Conservation (phyloP, 2,329 filamentous ascomycete species). For the Xylaria sp. region DNA sequence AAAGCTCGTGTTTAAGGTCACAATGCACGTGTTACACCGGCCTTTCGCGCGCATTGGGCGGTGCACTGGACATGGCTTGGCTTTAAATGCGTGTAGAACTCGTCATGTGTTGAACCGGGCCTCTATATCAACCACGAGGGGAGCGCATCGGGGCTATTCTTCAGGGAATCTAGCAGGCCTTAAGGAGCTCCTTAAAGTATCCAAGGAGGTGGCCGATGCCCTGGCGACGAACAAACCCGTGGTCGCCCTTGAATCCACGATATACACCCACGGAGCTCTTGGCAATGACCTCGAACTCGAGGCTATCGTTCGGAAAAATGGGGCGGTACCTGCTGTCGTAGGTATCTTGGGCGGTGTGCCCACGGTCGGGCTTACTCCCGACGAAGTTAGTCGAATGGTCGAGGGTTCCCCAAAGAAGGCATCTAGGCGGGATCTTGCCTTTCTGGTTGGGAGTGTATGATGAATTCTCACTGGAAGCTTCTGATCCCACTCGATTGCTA, state of each 20-base stretch:
- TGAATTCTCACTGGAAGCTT: neutral
- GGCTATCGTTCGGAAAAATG: slow-evolving; percentile 78
- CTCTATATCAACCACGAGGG: slow-evolving; percentile 27
- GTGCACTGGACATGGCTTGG: slow-evolving; percentile 10
- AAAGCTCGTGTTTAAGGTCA: neutral
- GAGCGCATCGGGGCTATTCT: slow-evolving; percentile 17
- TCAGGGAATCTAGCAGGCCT: slow-evolving; percentile 39
- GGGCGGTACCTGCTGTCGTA: slow-evolving; percentile 87
- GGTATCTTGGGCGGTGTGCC: slow-evolving; percentile 85
- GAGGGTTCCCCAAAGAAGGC: slow-evolving; percentile 76
- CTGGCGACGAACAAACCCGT: slow-evolving; percentile 77
- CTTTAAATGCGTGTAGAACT: neutral
- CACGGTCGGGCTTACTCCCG: slow-evolving; percentile 74
- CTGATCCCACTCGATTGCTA: slow-evolving; percentile 8
- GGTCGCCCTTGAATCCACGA: slow-evolving; percentile 92
- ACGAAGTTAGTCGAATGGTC: slow-evolving; percentile 77
- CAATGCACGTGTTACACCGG: slow-evolving; percentile 29
- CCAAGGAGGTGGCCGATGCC: slow-evolving; percentile 82
- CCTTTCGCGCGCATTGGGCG: slow-evolving; percentile 18
- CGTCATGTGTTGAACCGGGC: neutral
- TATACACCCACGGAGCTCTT: slow-evolving; percentile 92
- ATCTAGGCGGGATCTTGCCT: slow-evolving; percentile 85
- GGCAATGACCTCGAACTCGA: slow-evolving; percentile 77
- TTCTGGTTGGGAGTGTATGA: slow-evolving; percentile 76
- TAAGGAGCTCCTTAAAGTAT: slow-evolving; percentile 67